Evolutionary conservation across 2,329 filamentous ascomycete species (phyloP).

Genomic region (Colletotrichum sp.): DNA sequence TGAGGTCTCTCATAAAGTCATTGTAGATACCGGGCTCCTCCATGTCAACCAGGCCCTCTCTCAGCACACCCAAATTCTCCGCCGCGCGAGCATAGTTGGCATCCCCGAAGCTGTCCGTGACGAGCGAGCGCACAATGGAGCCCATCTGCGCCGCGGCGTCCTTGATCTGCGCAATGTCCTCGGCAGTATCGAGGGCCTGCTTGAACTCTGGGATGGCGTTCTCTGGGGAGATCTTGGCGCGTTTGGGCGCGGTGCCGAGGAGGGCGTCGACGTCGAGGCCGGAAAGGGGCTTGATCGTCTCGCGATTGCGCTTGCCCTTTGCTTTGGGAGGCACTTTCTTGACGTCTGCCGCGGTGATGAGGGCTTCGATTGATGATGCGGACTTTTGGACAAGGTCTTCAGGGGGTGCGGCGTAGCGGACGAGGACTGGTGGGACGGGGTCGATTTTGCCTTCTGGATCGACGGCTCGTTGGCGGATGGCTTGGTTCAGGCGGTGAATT

Average conservation of each 20-base stretch:
- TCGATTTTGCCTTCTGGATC: conserved; percentile 70
- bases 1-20: conserved; percentile 71
- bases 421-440: conserved; percentile 66
- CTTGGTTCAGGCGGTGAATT: conserved; percentile 88
- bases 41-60: conserved; percentile 75
- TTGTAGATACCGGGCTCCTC: conserved; percentile 84
- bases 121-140: conserved; percentile 69
- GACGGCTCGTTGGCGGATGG: conserved; percentile 81
- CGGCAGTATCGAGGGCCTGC: conserved; percentile 69
- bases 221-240: conserved; percentile 52
- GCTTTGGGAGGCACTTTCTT: conserved; percentile 87
- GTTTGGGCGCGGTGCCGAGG: conserved; percentile 61
- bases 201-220: conserved; percentile 94
- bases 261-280: conserved; percentile 87
- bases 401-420: conserved; percentile 76
- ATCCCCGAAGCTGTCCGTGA: conserved; percentile 77
- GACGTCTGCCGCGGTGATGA: conserved; percentile 76
- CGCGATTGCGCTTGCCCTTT: conserved; percentile 73
- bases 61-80: conserved; percentile 79
- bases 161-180: conserved; percentile 65
- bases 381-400: conserved; percentile 66
- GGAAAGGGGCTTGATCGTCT: conserved; percentile 82
- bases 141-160: conserved; percentile 78
- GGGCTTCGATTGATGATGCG: conserved; percentile 60
- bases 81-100: conserved; percentile 74